phyloP scores from a whole-genome alignment of 1,139 yeast species.

The Kodamaea alishanica region DNA sequence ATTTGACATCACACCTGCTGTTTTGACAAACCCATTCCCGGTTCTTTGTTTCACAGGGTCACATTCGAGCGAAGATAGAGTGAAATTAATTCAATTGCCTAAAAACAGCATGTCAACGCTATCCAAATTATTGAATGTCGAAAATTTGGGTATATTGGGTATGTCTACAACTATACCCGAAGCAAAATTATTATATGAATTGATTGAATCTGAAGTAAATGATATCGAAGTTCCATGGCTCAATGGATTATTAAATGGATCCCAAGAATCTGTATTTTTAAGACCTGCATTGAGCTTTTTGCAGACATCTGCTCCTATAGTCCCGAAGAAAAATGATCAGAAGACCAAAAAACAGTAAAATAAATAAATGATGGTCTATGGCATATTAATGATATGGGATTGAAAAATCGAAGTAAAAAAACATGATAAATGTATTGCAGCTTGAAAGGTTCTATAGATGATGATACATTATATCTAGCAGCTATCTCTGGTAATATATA shows the following conservation, averaged over 20 bases:
- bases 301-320: constrained; percentile 40
- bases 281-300: constrained; percentile 38
- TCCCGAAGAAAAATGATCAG: constrained; percentile 22
- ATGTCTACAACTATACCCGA: constrained; percentile 20
- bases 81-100: constrained; percentile 55
- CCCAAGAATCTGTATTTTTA: constrained; percentile 15
- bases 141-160: constrained; percentile 29
- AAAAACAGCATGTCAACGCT: constrained; percentile 39
- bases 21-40: constrained; percentile 53
- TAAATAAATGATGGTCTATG: background rate
- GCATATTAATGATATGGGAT: too few relatives aligned
- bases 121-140: constrained; percentile 29
- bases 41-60: constrained; percentile 47
- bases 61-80: constrained; percentile 20
- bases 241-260: constrained; percentile 24
- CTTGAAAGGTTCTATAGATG: too few relatives aligned
- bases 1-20: constrained; percentile 46
- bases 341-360: constrained; percentile 15
- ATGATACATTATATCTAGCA: too few relatives aligned
- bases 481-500: too few relatives aligned
- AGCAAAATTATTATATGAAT: constrained; percentile 27
- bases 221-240: constrained; percentile 49
- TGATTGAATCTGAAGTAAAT: constrained; percentile 29
- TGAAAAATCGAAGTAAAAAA: too few relatives aligned
- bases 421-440: too few relatives aligned